Base-by-base conservation (phyloP, 2,329 filamentous ascomycete genomes). In the Pseudocercospora macadamiae region DNA sequence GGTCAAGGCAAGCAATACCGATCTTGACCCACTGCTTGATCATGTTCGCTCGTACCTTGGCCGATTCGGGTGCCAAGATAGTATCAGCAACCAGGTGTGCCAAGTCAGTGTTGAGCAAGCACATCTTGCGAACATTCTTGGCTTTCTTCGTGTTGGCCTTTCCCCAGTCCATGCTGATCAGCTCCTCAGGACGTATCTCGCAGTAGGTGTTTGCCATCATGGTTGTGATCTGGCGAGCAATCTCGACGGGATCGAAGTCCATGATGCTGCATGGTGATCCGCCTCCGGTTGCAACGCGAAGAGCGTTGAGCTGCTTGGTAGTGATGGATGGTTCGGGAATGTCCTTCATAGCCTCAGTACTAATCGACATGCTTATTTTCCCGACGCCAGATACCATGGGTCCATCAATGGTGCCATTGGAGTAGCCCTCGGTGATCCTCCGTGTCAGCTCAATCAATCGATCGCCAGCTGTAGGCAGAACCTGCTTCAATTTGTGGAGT, bases 21-120 rank as follows among this genome's bases (percentile, higher is more conserved):
- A 97, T 87, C 80, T 97, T 99, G 73, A 97, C 90, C 95, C 95
- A 99, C 68, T 97, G 93, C 79, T 99, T 97, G 78, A 99, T 95
- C 53, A 92, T 86, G 1, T 84, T 79, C 0, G 95, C 93, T 23
- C 95, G 86, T 79, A 93, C 96, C 83, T 97, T 97, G 23, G 89
- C 87, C 72, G 97, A 95, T n/a, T 90, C 84, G 57, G 91, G 84
- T 56, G 90, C 86, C 12, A 99, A 83, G 67, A 99, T 96, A 0
- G 90, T 96, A 72, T 97, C 93, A 0, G 91, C 90, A 9, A 99
- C 95, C 36, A 97, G 80, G 70, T 97, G 95, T 3, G 93, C 92
- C 16, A 99, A 80, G 64, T 97, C 93, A 0, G 92, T 99, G 2
- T 93, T 96, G 37, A 99, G 80, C 0, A 89, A 88, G 1, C 93